Evolutionary conservation across 192 early-diverging fungal genomes (phyloP).

Genomic region (Allomyces macrogynus): DNA sequence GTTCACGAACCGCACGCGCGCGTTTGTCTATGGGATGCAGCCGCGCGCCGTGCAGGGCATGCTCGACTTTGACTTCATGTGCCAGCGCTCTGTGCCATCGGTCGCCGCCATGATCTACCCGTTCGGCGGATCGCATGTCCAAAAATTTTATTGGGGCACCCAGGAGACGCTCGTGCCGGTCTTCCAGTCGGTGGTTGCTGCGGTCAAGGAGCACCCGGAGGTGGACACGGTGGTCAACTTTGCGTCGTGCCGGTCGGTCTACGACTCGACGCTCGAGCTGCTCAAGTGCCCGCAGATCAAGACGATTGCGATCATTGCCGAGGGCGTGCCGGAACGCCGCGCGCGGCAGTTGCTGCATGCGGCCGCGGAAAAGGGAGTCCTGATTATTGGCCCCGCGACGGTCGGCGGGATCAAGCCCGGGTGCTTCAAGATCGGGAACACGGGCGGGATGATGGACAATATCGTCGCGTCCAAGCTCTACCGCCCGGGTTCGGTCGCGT

Average conservation of each 20-base stretch:
- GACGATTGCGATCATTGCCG: conserved; percentile 92
- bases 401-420: conserved; percentile 99
- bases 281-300: conserved; percentile 62
- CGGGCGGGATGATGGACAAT: conserved; percentile 99
- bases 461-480: conserved; percentile 95
- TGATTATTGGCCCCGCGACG: conserved; percentile 92
- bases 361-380: conserved; percentile 53
- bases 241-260: conserved; percentile 91
- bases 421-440: conserved; percentile 99
- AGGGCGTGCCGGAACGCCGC: conserved; percentile 94
- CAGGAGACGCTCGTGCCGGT: conserved; percentile 90
- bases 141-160: conserved; percentile 99
- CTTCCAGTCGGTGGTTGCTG: conserved; percentile 72
- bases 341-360: conserved; percentile 75
- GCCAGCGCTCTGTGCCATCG: conserved; percentile 72
- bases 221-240: conserved; percentile 94
- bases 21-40: conserved; percentile 98
- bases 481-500: conserved; percentile 85
- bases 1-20: conserved; percentile 62
- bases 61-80: conserved; percentile 99
- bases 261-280: conserved; percentile 78
- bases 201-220: conserved; percentile 63
- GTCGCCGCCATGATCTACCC: conserved; percentile 98
- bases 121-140: conserved; percentile 94
- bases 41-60: conserved; percentile 97